Base-by-base conservation (phyloP, 2,329 filamentous ascomycete genomes). In the Epichloe glyceriae region DNA sequence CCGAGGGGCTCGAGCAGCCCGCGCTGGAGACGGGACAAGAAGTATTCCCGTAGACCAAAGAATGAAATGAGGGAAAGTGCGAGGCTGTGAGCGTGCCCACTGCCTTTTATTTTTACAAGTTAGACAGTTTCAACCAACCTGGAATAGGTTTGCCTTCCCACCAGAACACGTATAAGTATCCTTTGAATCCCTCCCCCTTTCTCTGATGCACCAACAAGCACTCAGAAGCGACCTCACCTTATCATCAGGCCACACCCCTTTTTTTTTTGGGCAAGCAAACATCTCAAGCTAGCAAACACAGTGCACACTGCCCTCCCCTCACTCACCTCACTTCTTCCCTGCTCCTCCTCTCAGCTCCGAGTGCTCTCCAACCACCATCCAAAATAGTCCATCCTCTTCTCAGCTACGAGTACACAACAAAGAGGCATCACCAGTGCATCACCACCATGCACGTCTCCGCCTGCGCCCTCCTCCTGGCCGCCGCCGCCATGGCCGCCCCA, bases 401-500 rank as follows among this genome's bases (percentile, higher is more conserved):
- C 20, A n/a, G 4, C 30, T n/a, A 19, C 35, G 45, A 30, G 12
- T 35, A 37, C 30, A 45, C 33, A 15, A 22, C 5, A 45, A 26
- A 40, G 26, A 26, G 26, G 7, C 20, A 43, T 12, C 20, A 43
- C 11, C 39, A 46, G 19, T 26, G 1, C n/a, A 41, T 19, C 46
- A 47, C 38, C 52, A 55, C 17, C 50, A 57, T 57, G 47, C 41
- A 33, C n/a, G 52, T 33, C 54, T 14, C 58, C 38, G 46, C 61
- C 39, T 51, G 53, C 15, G 47, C 57, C 26, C 43, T 61, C 39
- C 50, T 62, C 54, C 50, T 64, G 46, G 57, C 60, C 51, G 52
- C 54, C 54, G 30, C 58, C 17, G 59, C 58, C 49, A 37, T 62
- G 37, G 59, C 59, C 33, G 51, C 57, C 17, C 60, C 62, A 1